Conservation (phyloP, 306 rosid species). For the Hippophae gyantsensis region DNA sequence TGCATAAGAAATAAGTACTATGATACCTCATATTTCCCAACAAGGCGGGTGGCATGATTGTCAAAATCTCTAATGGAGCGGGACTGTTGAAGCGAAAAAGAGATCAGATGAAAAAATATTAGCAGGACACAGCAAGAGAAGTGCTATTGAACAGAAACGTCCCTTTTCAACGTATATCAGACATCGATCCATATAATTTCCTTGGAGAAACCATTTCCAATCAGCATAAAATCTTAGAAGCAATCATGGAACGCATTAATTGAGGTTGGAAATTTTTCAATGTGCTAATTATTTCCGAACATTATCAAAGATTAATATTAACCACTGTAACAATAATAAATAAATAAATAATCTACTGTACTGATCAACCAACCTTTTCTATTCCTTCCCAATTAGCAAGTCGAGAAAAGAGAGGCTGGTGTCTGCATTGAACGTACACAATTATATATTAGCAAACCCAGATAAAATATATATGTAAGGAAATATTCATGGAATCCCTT, state of each 20-base stretch:
- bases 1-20: constrained; percentile 8
- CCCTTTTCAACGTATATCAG: too few relatives aligned
- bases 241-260: too few relatives aligned
- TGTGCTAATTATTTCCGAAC: too few relatives aligned
- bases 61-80: constrained; percentile 86
- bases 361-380: constrained; percentile 37
- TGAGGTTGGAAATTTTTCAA: too few relatives aligned
- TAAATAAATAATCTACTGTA: too few relatives aligned
- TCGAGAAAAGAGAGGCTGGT: constrained; percentile 69
- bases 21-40: constrained; percentile 84
- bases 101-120: constrained; percentile 6
- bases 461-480: too few relatives aligned
- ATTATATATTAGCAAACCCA: background rate
- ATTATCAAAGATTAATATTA: too few relatives aligned
- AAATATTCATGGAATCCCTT: too few relatives aligned
- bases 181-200: too few relatives aligned
- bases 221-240: too few relatives aligned
- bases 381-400: constrained; percentile 98
- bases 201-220: too few relatives aligned
- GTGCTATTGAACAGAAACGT: background rate
- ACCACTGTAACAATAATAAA: too few relatives aligned
- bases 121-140: background rate
- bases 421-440: constrained; percentile 49
- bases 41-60: constrained; percentile 67
- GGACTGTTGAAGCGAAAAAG: constrained; percentile 46